Conservation (phyloP, 2,329 filamentous ascomycete species). For the Lasiodiplodia gonubiensis region DNA sequence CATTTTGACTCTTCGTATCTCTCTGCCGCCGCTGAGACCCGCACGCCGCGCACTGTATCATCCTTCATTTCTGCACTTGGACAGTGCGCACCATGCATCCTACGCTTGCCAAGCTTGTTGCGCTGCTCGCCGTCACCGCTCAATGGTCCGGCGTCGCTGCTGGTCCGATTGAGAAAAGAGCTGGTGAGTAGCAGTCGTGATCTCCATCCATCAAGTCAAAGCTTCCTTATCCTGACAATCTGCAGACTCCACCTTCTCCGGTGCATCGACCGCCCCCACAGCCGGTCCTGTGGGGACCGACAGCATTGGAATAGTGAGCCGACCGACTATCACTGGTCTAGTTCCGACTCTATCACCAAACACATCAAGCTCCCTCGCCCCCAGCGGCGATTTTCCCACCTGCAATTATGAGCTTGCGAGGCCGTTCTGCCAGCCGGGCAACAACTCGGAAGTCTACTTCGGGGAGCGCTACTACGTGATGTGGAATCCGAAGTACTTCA, state of each 20-base stretch:
- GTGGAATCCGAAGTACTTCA: constrained; percentile 35
- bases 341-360: constrained; percentile 2
- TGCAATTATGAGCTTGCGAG: constrained; percentile 38
- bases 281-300: constrained; percentile 33
- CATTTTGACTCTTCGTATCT: background rate
- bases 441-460: constrained; percentile 43
- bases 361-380: constrained; percentile 22
- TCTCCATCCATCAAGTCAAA: constrained; percentile 17
- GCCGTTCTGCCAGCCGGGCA: constrained; percentile 46
- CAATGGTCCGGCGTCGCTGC: constrained; percentile 33
- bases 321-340: constrained; percentile 30
- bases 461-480: constrained; percentile 46
- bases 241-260: constrained; percentile 29
- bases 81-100: constrained; percentile 32
- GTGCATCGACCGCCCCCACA: constrained; percentile 30
- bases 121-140: constrained; percentile 32
- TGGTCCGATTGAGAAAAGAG: constrained; percentile 34
- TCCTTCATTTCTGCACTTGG: constrained; percentile 11
- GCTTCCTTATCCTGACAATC: constrained; percentile 25
- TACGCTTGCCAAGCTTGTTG: constrained; percentile 26
- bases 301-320: constrained; percentile 31
- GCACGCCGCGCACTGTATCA: constrained; percentile 10
- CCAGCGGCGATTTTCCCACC: constrained; percentile 39
- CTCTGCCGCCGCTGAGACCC: background rate
- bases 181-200: constrained; percentile 32